Conservation (phyloP, 352 stramenopile genomes). For the Phytophthora pisi region DNA sequence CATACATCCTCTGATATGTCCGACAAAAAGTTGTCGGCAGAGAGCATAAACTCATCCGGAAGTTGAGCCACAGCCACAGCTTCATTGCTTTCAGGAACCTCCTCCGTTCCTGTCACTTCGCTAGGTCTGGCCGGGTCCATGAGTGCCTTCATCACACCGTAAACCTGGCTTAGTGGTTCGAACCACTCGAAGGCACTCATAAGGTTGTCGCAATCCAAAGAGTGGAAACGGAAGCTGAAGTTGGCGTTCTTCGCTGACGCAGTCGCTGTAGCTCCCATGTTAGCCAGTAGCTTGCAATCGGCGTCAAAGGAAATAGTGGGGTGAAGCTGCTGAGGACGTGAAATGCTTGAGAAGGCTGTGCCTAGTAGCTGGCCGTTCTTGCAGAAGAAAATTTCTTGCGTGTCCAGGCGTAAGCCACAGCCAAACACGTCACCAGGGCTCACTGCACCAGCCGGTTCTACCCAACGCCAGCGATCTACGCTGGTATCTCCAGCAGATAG, state of each 20-base stretch:
- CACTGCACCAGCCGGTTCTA: conserved; percentile 51
- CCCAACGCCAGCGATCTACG: conserved; percentile 78
- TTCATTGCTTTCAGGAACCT: conserved; percentile 7
- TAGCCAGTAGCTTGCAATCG: conserved; percentile 80
- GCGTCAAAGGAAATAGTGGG: conserved; percentile 80
- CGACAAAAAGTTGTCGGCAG: conserved; percentile 87
- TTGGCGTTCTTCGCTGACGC: conserved; percentile 42
- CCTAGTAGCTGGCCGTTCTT: conserved; percentile 84
- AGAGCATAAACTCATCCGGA: conserved; percentile 88
- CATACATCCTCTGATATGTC: conserved; percentile 87
- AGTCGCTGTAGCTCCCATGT: conserved; percentile 58
- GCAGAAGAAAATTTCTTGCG: conserved; percentile 86
- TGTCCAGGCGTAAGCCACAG: conserved; percentile 81
- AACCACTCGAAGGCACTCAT: conserved; percentile 91
- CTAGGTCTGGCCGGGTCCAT: conserved; percentile 54
- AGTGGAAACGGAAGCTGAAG: conserved; percentile 84
- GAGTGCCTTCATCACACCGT: conserved; percentile 83
- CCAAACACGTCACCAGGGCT: conserved; percentile 74
- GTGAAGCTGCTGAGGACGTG: conserved; percentile 48
- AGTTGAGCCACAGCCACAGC: conserved; percentile 27
- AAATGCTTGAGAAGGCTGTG: conserved; percentile 81
- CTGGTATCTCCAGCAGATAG: conserved; percentile 51
- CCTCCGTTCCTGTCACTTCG: conserved; percentile 7
- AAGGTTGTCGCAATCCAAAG: conserved; percentile 83
- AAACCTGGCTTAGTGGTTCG: conserved; percentile 85